phyloP scores from a whole-genome alignment of 1,139 yeast genomes.

The Yamadazyma taylorii region DNA sequence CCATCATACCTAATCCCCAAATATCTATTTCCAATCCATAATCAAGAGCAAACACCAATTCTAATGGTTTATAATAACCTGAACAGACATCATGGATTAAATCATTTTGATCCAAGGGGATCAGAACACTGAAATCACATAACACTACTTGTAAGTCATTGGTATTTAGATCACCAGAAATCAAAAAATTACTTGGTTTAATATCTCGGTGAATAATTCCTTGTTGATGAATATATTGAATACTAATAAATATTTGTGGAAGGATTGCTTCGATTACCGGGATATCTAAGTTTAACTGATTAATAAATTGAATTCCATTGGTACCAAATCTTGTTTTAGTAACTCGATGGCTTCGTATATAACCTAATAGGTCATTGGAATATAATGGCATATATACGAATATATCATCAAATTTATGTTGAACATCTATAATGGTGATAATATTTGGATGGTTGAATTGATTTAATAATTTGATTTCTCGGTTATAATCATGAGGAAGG shows the following conservation, averaged over 20 bases:
- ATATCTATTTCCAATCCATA: slow-evolving; percentile 70
- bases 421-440: slow-evolving; percentile 24
- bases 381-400: slow-evolving; percentile 36
- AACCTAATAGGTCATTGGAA: slow-evolving; percentile 25
- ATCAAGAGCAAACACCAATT: slow-evolving; percentile 65
- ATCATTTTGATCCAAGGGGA: slow-evolving; percentile 42
- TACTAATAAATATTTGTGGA: slow-evolving; percentile 19
- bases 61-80: slow-evolving; percentile 81
- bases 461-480: slow-evolving; percentile 32
- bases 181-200: slow-evolving; percentile 76
- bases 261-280: slow-evolving; percentile 20
- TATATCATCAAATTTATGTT: slow-evolving; percentile 32
- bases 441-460: slow-evolving; percentile 23
- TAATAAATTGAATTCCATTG: slow-evolving; percentile 9
- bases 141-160: slow-evolving; percentile 42
- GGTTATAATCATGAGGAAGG: slow-evolving; percentile 40
- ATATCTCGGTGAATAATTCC: slow-evolving; percentile 87
- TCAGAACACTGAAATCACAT: slow-evolving; percentile 84
- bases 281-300: slow-evolving; percentile 18
- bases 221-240: slow-evolving; percentile 33
- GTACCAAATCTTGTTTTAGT: slow-evolving; percentile 13
- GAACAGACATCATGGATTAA: slow-evolving; percentile 64
- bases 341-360: slow-evolving; percentile 19
- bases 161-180: slow-evolving; percentile 8
- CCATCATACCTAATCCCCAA: slow-evolving; percentile 76